Conservation (phyloP, 768 basidiomycete species). For the Lentinula guzmanii region DNA sequence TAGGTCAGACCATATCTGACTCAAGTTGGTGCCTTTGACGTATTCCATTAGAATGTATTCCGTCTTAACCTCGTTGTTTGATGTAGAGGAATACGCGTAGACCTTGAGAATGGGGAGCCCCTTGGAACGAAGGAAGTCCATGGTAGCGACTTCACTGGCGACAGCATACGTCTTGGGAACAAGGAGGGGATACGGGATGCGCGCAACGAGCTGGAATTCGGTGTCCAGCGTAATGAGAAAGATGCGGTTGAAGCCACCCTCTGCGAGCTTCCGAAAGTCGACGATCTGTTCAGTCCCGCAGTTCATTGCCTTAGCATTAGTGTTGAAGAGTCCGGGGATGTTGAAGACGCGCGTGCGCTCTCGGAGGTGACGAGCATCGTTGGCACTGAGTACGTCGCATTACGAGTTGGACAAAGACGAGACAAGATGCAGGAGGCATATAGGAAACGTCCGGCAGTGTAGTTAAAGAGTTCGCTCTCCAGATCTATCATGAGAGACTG, state of each 20-base stretch:
- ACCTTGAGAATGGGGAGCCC: conserved; percentile 25
- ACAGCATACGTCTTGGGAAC: conserved; percentile 20
- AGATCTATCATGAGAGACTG: conserved; percentile 18
- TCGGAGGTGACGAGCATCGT: conserved; percentile 26
- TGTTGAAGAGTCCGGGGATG: conserved; percentile 15
- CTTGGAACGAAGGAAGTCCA: conserved; percentile 24
- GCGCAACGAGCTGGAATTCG: conserved; percentile 26
- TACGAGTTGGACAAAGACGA: conserved; percentile 19
- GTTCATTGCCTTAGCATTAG: conserved; percentile 20
- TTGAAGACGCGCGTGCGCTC: conserved; percentile 31
- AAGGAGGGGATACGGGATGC: conserved; percentile 24
- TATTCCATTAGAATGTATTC: conserved; percentile 33
- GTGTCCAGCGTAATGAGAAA: conserved; percentile 28
- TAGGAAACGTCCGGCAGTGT: conserved; percentile 28
- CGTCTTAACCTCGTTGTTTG: conserved; percentile 16
- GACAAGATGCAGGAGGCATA: conserved; percentile 25
- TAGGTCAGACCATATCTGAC: conserved; percentile 25
- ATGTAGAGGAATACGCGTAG: conserved; percentile 21
- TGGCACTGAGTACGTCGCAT: conserved; percentile 21
- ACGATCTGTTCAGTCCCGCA: conserved; percentile 25
- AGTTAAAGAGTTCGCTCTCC: conserved; percentile 26
- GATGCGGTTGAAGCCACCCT: conserved; percentile 32
- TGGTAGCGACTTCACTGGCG: conserved; percentile 32
- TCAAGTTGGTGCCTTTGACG: conserved; percentile 25
- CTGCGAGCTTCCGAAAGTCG: conserved; percentile 32